Conservation (phyloP, 176 grass and related monocot species). For the maize (Zea mays) region Zm-B73-REFERENCE-NAM-5.0 NC_050100.1:216900501-216901000, state of each 20-base stretch:
- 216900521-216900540: slow-evolving; percentile 32
- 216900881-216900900: not conserved
- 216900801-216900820: not conserved
- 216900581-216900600: slow-evolving; percentile 55
- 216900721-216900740: not conserved
- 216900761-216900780: not conserved
- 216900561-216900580: slow-evolving; percentile 53
- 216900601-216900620: slow-evolving; percentile 67
- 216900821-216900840: not conserved
- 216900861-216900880: not conserved
- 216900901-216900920: not conserved
- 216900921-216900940: not conserved
- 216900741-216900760: not conserved
- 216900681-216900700: slow-evolving; percentile 20
- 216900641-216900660: slow-evolving; percentile 39
- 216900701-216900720: slow-evolving; percentile 26
- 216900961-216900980: not conserved
- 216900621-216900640: slow-evolving; percentile 50
- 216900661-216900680: slow-evolving; percentile 34
- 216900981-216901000: not conserved
- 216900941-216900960: not conserved
- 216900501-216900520: slow-evolving; percentile 28
- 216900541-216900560: slow-evolving; percentile 32
- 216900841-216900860: not conserved
- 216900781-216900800: not conserved